Percentiles rank a stretch among this genome's conserved stretches.
Evolutionary conservation across 345 rosid species (phyloP).

Genomic region (Crucihimalaya himalaica): DNA sequence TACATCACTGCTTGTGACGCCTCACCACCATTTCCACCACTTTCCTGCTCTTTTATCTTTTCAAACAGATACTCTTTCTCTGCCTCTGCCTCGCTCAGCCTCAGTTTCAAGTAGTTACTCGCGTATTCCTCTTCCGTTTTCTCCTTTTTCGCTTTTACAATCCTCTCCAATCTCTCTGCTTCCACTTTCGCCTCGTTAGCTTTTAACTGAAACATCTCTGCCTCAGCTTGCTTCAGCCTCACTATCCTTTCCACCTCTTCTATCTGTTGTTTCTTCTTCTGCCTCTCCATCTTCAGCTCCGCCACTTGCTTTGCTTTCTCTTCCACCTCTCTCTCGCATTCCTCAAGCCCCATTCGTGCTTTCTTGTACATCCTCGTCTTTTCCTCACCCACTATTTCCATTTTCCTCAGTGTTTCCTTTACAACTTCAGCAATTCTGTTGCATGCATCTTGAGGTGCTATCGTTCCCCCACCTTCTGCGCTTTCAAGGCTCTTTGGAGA

Average conservation of each 20-base stretch:
- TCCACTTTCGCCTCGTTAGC: conserved; percentile 93
- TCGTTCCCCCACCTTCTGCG: conserved; percentile 72
- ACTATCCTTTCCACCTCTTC: conserved; percentile 93
- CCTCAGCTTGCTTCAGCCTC: conserved; percentile 93
- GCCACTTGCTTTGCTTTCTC: conserved; percentile 88
- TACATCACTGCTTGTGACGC: conserved; percentile 68
- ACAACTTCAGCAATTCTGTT: conserved; percentile 93
- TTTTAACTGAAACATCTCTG: conserved; percentile 97
- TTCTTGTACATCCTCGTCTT: conserved; percentile 92
- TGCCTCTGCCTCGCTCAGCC: conserved; percentile 96
- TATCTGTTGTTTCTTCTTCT: conserved; percentile 76
- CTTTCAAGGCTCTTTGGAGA: conserved; percentile 83
- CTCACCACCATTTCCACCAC: conserved; percentile 70
- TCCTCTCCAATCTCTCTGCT: conserved; percentile 87
- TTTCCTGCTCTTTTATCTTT: conserved; percentile 90
- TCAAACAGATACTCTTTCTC: conserved; percentile 94
- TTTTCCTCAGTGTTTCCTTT: conserved; percentile 88
- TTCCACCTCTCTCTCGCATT: conserved; percentile 85
- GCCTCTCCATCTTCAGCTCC: conserved; percentile 75
- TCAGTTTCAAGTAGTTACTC: conserved; percentile 75
- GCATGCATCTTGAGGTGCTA: conserved; percentile 97
- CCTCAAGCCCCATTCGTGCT: conserved; percentile 72
- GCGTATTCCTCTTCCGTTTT: conserved; percentile 96
- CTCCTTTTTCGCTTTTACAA: conserved; percentile 84
- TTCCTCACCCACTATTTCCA: conserved; percentile 99